phyloP scores from a whole-genome alignment of 345 rosid species.

The Acer yangbiense region DNA sequence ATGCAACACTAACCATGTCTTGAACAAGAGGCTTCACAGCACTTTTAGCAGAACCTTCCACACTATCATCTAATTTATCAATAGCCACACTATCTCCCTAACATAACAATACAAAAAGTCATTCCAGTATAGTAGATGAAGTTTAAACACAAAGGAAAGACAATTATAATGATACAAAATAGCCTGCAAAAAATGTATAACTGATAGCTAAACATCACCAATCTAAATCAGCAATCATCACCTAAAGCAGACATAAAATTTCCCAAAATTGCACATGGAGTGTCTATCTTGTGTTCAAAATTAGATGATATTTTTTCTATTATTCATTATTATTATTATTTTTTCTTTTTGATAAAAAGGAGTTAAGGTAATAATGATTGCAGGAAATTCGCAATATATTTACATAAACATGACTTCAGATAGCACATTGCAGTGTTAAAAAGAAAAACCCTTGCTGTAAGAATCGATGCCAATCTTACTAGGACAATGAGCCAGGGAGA shows the following conservation, averaged over 20 bases:
- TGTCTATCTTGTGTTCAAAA: background rate
- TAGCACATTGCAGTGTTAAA: background rate
- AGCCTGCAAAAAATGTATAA: background rate
- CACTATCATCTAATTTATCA: slow-evolving; percentile 35
- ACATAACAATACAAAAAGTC: slow-evolving; percentile 20
- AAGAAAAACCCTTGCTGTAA: background rate
- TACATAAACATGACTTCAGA: background rate
- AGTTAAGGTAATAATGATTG: background rate
- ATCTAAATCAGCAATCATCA: background rate
- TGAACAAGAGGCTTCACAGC: slow-evolving; percentile 38
- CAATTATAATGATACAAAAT: too few species aligned
- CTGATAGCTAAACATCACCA: background rate
- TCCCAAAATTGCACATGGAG: background rate
- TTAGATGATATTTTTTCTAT: background rate
- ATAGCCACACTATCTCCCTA: slow-evolving; percentile 44
- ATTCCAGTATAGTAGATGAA: slow-evolving; percentile 8
- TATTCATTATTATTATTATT: background rate
- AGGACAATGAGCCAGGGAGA: background rate
- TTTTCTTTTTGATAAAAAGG: background rate
- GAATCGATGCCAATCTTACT: background rate
- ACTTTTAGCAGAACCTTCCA: slow-evolving; percentile 39
- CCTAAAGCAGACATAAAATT: slow-evolving; percentile 4
- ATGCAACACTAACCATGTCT: slow-evolving; percentile 25
- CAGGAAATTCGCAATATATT: slow-evolving; percentile 4
- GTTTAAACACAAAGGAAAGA: slow-evolving; percentile 1